phyloP scores from a whole-genome alignment of 148 eudicot genomes.

The Pouteria glomerata region DNA sequence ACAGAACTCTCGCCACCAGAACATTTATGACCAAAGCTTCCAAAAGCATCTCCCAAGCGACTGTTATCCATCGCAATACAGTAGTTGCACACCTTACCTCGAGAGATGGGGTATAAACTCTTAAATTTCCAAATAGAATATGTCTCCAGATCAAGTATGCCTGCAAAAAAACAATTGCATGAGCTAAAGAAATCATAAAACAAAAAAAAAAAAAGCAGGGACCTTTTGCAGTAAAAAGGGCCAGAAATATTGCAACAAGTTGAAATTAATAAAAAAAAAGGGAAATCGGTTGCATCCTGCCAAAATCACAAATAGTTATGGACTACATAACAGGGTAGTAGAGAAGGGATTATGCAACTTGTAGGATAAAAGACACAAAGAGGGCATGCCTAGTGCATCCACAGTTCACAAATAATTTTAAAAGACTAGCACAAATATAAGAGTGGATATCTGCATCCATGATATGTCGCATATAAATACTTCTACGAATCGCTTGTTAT shows the following conservation, averaged over 20 bases:
- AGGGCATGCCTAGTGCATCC: too few relatives aligned
- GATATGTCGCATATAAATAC: too few relatives aligned
- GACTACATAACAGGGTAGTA: neutral
- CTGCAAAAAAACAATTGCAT: neutral
- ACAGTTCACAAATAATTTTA: too few relatives aligned
- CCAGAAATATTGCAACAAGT: neutral
- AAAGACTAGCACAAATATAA: too few relatives aligned
- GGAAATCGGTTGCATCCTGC: neutral
- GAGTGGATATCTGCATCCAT: too few relatives aligned
- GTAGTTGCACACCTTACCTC: slow-evolving; percentile 3
- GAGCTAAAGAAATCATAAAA: neutral
- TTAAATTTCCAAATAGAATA: neutral
- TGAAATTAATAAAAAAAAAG: too few relatives aligned
- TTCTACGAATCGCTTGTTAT: too few relatives aligned
- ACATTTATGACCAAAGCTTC: neutral
- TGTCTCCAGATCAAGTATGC: neutral
- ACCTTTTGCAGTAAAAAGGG: neutral
- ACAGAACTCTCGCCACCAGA: slow-evolving; percentile 1
- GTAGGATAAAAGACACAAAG: neutral
- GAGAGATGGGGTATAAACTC: neutral
- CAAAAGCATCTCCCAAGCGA: slow-evolving; percentile 13
- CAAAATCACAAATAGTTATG: neutral
- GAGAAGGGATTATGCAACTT: neutral
- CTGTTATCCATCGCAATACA: slow-evolving; percentile 4
- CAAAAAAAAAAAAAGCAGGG: neutral